Conservation (phyloP, 129 eudicot species). For the Heracleum sosnowskyi region DNA sequence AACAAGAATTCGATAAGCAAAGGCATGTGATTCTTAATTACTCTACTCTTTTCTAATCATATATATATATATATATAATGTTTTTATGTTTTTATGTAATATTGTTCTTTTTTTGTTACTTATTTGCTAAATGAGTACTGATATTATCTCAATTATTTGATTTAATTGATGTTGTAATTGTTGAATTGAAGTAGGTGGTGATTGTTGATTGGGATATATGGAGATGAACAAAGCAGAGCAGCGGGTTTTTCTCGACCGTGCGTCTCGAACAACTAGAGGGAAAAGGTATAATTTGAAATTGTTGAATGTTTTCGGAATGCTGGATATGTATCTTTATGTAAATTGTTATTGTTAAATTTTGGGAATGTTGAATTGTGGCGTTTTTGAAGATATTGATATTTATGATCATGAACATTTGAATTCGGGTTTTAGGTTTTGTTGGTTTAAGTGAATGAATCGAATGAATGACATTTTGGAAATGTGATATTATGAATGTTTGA, state of each 20-base stretch:
- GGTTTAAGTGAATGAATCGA: neutral
- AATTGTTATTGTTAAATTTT: neutral
- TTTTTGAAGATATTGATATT: neutral
- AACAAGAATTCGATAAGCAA: neutral
- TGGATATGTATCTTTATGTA: neutral
- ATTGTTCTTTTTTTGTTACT: too few relatives aligned
- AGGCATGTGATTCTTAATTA: neutral
- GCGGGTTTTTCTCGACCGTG: slow-evolving; percentile 49
- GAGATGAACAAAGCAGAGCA: slow-evolving; percentile 28
- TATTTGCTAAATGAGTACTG: neutral
- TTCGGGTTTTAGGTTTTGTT: neutral
- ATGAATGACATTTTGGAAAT: neutral
- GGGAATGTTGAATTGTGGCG: neutral
- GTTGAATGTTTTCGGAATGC: neutral
- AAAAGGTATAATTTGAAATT: slow-evolving; percentile 25
- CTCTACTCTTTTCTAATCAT: neutral
- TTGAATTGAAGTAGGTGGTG: neutral
- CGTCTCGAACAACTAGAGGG: slow-evolving; percentile 64
- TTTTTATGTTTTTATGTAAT: too few relatives aligned
- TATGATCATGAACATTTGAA: neutral
- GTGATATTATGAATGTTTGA: neutral
- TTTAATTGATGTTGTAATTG: neutral
- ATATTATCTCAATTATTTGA: neutral
- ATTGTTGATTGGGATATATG: neutral
- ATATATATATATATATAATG: neutral